Evolutionary conservation across 1,284 basidiomycete species (phyloP), one percentile per base, ranked within the genome.

Genomic region (Caloboletus inedulis): DNA sequence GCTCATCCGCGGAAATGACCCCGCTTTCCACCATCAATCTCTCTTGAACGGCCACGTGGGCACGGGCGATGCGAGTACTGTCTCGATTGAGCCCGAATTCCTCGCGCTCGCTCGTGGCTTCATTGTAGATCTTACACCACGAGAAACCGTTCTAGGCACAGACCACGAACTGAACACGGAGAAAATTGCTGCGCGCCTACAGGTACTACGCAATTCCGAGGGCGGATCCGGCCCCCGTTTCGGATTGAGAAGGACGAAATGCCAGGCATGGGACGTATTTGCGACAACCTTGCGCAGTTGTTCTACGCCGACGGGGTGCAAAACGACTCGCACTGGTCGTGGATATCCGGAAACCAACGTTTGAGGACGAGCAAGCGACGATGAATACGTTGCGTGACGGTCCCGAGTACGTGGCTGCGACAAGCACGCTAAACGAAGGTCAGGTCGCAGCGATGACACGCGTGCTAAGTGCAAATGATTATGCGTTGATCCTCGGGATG

Each of bases 231-330:
- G 33, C 54, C 73, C 10, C 68, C 87, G 7, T 98, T 94, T 72
- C 82, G 95, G 23, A 86, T 99, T 54, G 96, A 99, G 77, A 91
- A 87, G 64, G 97, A 99, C 68, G 96, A 99, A 68, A 73, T 98
- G 39, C 81, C 84, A 8, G 82, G 94, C 0, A 89, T 98, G 85
- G 85, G 85, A 41, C 80, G 91, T 30, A 85, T 98, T 61, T 81
- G 96, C 7, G 87, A 92, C 59, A 98, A 98, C 64, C 81, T 99
- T 29, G 89, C 94, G 0, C 85, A 87, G 53, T 67, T 99, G 7
- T 98, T 99, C 72, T 90, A 92, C 63, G 84, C 81, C 0, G 83
- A 88, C 23, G 85, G 84, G 2, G 83, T 50, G 71, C 76, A 16
- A 78, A 82, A 39, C 74, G 84, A 7, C 72, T 91, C 13, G 76